Evolutionary conservation across 78 protist species (phyloP).

Genomic region (Dictyostelium purpureum): DNA sequence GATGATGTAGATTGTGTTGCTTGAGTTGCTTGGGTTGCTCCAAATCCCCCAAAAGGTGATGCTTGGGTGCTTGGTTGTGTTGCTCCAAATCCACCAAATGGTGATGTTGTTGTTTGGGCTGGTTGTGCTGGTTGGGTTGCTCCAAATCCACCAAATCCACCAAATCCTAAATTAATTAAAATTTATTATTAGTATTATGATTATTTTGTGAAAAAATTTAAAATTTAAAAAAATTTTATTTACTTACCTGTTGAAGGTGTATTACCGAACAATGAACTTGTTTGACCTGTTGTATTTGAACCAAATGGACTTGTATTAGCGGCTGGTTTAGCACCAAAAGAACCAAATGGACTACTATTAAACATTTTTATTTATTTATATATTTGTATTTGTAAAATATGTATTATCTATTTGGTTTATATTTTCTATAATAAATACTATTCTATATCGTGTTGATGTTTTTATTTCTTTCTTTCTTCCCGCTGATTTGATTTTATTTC

Average conservation of each 20-base stretch:
- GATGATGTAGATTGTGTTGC: constrained; percentile 35
- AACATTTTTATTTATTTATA: background rate
- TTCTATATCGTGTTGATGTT: background rate
- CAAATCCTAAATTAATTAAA: background rate
- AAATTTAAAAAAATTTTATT: background rate
- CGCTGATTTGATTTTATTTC: background rate
- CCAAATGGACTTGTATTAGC: constrained; percentile 17
- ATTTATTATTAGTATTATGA: background rate
- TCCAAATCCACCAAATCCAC: constrained; percentile 33
- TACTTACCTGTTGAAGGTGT: constrained; percentile 9
- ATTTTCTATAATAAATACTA: too few species aligned
- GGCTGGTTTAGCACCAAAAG: background rate
- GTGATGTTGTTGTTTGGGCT: constrained; percentile 58
- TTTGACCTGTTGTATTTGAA: background rate
- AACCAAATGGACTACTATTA: constrained; percentile 25
- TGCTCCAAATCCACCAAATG: constrained; percentile 33
- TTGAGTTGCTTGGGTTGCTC: background rate
- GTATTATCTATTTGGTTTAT: background rate
- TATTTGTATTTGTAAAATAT: too few species aligned
- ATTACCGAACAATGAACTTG: background rate
- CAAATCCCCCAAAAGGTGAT: constrained; percentile 14
- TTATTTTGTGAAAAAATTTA: background rate
- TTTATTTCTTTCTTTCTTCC: background rate
- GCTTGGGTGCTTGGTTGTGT: background rate
- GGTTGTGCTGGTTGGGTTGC: background rate